These are phyloP conservation scores for Dothiorella sarmentorum DNA, from an alignment of 2,329 filamentous ascomycete species.

Conservation along the genomic window DNA sequence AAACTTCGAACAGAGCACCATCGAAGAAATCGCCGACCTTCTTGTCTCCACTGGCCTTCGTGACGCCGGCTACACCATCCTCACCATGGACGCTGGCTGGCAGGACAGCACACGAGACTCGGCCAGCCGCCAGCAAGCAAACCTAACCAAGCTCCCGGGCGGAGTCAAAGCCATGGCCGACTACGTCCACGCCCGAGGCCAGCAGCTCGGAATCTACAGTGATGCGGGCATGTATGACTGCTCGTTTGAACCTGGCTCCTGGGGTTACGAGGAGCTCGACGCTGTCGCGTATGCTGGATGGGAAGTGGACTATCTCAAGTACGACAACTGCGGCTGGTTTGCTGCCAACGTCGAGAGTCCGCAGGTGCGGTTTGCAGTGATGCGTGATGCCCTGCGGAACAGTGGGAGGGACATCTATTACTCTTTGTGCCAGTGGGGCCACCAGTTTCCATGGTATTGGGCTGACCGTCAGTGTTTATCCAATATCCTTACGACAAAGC, in stretches of 20 bases:
- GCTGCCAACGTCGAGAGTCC: constrained; percentile 9
- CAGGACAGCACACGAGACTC: constrained; percentile 27
- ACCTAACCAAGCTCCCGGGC: constrained; percentile 41
- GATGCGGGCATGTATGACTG: constrained; percentile 46
- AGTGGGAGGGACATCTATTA: constrained; percentile 7
- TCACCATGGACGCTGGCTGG: constrained; percentile 48
- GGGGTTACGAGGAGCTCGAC: constrained; percentile 42
- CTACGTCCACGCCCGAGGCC: constrained; percentile 39
- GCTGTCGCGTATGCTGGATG: constrained; percentile 39
- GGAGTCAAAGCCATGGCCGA: constrained; percentile 43
- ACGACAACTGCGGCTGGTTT: constrained; percentile 43
- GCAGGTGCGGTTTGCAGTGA: not conserved
- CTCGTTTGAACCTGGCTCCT: constrained; percentile 43
- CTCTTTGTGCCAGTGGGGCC: constrained; percentile 12
- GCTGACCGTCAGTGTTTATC: not conserved
- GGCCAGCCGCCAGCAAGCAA: constrained; percentile 42
- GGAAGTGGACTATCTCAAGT: constrained; percentile 41
- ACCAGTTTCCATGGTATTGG: constrained; percentile 13
- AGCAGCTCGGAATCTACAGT: constrained; percentile 47
- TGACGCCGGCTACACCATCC: constrained; percentile 36
- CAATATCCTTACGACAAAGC: fast-evolving
- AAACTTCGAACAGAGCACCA: not conserved
- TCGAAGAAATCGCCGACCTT: constrained; percentile 42
- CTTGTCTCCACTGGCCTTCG: constrained; percentile 44
- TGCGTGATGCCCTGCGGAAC: not conserved